Percentiles rank a stretch among this genome's conserved stretches.
Conservation (phyloP, 495 filamentous ascomycete species). For the Pyrenopolyporus hunteri region DNA sequence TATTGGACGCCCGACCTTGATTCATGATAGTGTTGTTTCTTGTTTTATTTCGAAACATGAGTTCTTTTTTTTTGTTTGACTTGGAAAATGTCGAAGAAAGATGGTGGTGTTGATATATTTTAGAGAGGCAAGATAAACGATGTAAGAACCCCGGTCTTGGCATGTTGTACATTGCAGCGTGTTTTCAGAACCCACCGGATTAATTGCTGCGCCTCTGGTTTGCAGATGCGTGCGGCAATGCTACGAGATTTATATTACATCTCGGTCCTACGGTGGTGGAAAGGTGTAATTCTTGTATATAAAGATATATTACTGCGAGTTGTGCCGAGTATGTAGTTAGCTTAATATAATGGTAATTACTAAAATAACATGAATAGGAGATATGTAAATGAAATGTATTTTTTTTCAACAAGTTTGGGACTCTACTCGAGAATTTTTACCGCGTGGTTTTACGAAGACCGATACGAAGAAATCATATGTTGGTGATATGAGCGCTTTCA, state of each 20-base stretch:
- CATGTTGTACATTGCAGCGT: slow-evolving; percentile 7
- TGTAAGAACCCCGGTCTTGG: slow-evolving; percentile 24
- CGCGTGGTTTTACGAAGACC: background rate
- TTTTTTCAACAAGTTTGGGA: no score
- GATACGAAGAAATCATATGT: slow-evolving; percentile 15
- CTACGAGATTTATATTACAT: slow-evolving; percentile 10
- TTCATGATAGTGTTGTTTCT: no score
- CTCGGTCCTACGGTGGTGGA: background rate
- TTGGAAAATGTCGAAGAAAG: no score
- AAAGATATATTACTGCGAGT: background rate
- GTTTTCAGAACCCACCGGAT: background rate
- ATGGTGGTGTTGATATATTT: no score
- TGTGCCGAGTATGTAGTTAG: background rate
- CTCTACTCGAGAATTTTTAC: background rate
- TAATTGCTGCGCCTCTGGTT: slow-evolving; percentile 21
- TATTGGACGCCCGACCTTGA: background rate
- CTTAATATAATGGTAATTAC: background rate
- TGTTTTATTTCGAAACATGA: no score
- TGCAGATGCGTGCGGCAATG: slow-evolving; percentile 5
- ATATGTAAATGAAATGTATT: no score
- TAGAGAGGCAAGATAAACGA: no score
- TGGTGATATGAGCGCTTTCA: background rate
- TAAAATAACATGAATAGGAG: no score
- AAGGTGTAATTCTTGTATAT: background rate
- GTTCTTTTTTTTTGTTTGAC: no score